phyloP scores from a whole-genome alignment of 2,329 filamentous ascomycete species.

The Epichloe elymi region DNA sequence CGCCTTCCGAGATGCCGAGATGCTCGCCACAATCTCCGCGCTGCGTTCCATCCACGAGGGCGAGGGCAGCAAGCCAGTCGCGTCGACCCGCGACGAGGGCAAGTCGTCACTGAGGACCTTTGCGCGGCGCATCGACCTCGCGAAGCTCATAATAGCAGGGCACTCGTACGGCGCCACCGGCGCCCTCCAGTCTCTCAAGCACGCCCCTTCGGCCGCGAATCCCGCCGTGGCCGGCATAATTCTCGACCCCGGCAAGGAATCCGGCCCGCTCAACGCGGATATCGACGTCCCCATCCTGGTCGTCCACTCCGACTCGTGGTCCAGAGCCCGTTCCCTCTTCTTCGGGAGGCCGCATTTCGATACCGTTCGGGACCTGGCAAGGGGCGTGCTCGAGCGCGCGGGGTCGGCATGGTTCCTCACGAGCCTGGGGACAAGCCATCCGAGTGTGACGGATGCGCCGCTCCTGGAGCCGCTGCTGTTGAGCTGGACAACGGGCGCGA shows the following conservation, averaged over 20 bases:
- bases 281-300: constrained; percentile 45
- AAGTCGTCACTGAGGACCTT: constrained; percentile 33
- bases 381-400: constrained; percentile 28
- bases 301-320: constrained; percentile 54
- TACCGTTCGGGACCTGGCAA: constrained; percentile 43
- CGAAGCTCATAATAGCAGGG: constrained; percentile 43
- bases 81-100: constrained; percentile 36
- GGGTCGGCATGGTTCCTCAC: constrained; percentile 41
- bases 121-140: constrained; percentile 37
- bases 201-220: constrained; percentile 21
- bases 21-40: constrained; percentile 29
- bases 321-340: constrained; percentile 40
- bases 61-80: constrained; percentile 13
- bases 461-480: constrained; percentile 49
- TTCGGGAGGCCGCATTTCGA: constrained; percentile 52
- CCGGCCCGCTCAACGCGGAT: constrained; percentile 46
- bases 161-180: constrained; percentile 56
- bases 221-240: constrained; percentile 43
- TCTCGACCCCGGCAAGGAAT: constrained; percentile 53
- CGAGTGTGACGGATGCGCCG: constrained; percentile 53
- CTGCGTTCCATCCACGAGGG: constrained; percentile 26
- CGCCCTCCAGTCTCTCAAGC: constrained; percentile 45
- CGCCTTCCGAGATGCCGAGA: constrained; percentile 36
- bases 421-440: constrained; percentile 42
- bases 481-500: constrained; percentile 47